Conservation (phyloP, 2,329 filamentous ascomycete genomes). For the Pseudogymnoascus verrucosus region DNA sequence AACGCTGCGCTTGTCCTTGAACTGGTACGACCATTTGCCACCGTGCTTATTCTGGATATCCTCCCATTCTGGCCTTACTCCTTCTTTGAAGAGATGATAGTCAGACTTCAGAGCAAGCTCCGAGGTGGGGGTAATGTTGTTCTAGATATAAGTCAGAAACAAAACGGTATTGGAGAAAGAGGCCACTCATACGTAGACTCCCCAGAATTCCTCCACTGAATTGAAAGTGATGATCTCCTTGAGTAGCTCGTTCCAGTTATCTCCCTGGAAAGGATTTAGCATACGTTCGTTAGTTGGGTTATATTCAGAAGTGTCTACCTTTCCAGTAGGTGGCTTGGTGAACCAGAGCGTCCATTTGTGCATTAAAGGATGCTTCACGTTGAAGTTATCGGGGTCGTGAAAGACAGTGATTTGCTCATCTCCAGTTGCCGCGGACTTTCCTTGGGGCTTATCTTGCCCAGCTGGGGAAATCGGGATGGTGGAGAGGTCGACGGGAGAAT, state of each 20-base stretch:
- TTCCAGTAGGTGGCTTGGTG: conserved; percentile 93
- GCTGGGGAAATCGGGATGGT: conserved; percentile 60
- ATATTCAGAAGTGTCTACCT: conserved; percentile 46
- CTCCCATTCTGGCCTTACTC: conserved; percentile 97
- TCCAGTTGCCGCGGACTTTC: conserved; percentile 37
- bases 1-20: conserved; percentile 89
- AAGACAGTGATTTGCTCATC: conserved; percentile 82
- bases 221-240: conserved; percentile 99
- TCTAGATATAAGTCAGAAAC: conserved; percentile 46
- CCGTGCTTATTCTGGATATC: conserved; percentile 98
- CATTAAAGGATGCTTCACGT: conserved; percentile 96
- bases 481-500: conserved; percentile 55
- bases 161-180: background rate
- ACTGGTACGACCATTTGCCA: conserved; percentile 97
- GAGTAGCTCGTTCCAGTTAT: conserved; percentile 97
- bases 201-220: conserved; percentile 99
- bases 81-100: conserved; percentile 98
- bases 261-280: conserved; percentile 51
- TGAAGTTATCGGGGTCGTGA: conserved; percentile 98
- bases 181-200: conserved; percentile 74
- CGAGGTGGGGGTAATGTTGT: conserved; percentile 95
- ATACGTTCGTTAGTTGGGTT: background rate
- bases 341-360: conserved; percentile 99
- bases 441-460: conserved; percentile 47
- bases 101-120: conserved; percentile 96